Base-by-base conservation (phyloP, 495 filamentous ascomycete genomes). In the Coniosporium apollinis region DNA sequence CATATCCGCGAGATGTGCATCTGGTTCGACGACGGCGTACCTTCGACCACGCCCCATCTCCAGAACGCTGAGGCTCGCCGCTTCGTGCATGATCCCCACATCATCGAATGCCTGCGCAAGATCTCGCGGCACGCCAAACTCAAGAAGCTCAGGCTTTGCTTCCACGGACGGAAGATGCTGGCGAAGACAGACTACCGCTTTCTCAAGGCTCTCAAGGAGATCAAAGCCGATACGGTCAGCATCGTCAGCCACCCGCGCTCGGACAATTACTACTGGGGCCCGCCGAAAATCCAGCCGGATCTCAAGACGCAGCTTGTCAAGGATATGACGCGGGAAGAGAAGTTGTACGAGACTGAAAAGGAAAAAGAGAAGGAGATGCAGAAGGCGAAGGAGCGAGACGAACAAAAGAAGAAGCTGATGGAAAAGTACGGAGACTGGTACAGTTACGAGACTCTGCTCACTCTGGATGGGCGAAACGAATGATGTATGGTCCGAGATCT, bases 1-100 rank as follows among this genome's bases (percentile, higher is more conserved):
- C 38, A 51, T n/a, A 34, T 47, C 8, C 49, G 49, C 16, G 38
- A 50, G 13, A 28, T 52, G 8, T 28, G 36, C 8, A 20, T 57
- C 30, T 16, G 33, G 8, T 42, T 53, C 21, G 50, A 49, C 16
- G 52, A 55, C 22, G 49, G 47, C 2, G 46, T 26, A 17, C 44
- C 46, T 13, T 48, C 41, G 17, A 30, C 48, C 4, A 49, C 46
- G 19, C 50, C 45, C 3, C 34, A 49, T 22, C 34, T 47, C 9
- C 32, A 13, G 14, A 37, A 42, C 21, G 26, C 32, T 5, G 52
- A 57, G 20, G 43, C 44, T 5, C 45, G 47, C 8, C 54, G 52
- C 2, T 57, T 50, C 36, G 32, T 53, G 28, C 35, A 57, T 36
- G 54, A 57, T 31, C 41, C 49, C 3, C 39, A 51, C n/a, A 39